phyloP scores from a whole-genome alignment of 1,284 basidiomycete genomes.

The Tilletia indica region DNA sequence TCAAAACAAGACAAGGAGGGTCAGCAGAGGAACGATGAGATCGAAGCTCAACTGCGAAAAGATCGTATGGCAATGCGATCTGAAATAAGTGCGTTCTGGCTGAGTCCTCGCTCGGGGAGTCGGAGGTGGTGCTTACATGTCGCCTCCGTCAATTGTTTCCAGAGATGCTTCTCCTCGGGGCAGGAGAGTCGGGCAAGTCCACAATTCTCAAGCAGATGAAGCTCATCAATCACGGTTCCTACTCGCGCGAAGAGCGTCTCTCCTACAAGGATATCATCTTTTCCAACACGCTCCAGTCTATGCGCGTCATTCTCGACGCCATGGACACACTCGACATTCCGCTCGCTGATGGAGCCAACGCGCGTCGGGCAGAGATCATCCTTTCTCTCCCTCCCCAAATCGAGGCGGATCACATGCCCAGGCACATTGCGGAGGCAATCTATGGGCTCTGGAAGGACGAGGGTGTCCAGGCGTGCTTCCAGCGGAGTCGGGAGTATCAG shows the following conservation, averaged over 20 bases:
- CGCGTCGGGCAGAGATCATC: conserved; percentile 69
- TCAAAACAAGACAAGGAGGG: conserved; percentile 52
- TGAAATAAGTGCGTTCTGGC: conserved; percentile 70
- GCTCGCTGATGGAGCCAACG: conserved; percentile 69
- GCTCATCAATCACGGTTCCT: conserved; percentile 62
- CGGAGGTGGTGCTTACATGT: background rate
- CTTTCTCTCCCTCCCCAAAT: conserved; percentile 80
- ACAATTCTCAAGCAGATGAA: conserved; percentile 56
- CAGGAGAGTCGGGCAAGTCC: conserved; percentile 56
- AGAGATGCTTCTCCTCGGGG: conserved; percentile 53
- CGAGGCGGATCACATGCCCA: conserved; percentile 76
- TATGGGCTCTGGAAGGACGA: conserved; percentile 82
- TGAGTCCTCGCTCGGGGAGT: background rate
- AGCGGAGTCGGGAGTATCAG: conserved; percentile 86
- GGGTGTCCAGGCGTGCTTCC: conserved; percentile 79
- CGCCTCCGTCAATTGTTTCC: conserved; percentile 20
- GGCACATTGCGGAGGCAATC: conserved; percentile 76
- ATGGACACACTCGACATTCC: conserved; percentile 73
- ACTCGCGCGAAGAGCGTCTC: conserved; percentile 85
- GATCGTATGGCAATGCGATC: conserved; percentile 89
- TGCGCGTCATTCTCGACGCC: conserved; percentile 81
- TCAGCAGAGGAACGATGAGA: conserved; percentile 72
- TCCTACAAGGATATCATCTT: conserved; percentile 97
- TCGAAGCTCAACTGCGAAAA: conserved; percentile 89
- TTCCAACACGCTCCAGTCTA: conserved; percentile 92